Evolutionary conservation across 371 early-diverging fungal genomes (phyloP), one percentile per base, ranked within the genome.

Genomic region (Lichtheimia corymbifera): DNA sequence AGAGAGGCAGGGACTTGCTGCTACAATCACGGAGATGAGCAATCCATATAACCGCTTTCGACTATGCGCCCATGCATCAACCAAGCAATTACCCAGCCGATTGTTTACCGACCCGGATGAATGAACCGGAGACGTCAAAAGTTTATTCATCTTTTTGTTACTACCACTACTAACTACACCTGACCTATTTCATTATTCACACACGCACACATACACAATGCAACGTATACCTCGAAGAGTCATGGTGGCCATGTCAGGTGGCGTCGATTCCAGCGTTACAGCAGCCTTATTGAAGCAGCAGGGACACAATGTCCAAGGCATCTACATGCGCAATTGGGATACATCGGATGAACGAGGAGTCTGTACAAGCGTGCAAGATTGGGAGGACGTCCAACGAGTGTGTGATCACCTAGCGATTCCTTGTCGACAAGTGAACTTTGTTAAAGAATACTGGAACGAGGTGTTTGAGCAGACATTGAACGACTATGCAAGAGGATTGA

Each of bases 271-370:
- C 0, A 90, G 93, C 68, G 93, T 96, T 14, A 81, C 90, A 14
- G 94, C 93, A 0, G 74, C 88, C 49, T 70, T 96, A 18, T 72
- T 96, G 5, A 76, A 87, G 42, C 58, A 73, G 14, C 80, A 80
- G 73, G 87, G 90, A 12, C 85, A 80, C 66, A 65, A 80, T 35
- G 89, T 94, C 5, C 79, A 88, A 45, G 97, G 89, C 2, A 74
- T 95, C 12, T 97, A 91, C 64, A 96, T 97, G 97, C 88, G 88
- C 55, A 97, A 97, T 73, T 97, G 98, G 98, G 95, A 96, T 62
- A 82, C 86, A 1, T 69, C 80, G 1, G 93, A 93, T 59, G 95
- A 94, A 55, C 74, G 72, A 14, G 94, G 91, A n/a, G 85, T 82
- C 4, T 94, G 95, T 51, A 84, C 93, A 4, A 87, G 90, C 4